Base-by-base conservation (phyloP, 768 basidiomycete species). In the Gautieria morchelliformis region DNA sequence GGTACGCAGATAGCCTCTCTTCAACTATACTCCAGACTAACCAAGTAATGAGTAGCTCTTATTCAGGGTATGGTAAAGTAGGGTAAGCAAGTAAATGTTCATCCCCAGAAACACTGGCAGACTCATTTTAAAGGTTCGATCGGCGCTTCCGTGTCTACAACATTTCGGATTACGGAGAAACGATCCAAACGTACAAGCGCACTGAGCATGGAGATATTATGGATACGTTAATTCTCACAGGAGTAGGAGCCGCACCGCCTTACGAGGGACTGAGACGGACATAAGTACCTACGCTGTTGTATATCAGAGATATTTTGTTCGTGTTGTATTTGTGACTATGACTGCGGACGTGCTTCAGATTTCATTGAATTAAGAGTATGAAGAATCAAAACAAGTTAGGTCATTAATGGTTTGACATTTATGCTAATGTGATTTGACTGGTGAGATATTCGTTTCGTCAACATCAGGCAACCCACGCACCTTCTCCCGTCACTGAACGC, bases 121-220 rank as follows among this genome's bases (percentile, higher is more conserved):
- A 35, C 40, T 19, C 35, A 46, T 14, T 20, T 60, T 52, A 61
- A 52, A 87, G 87, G 14, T 96, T 97, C 67, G 90, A 96, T 69
- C 82, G 94, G 17, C 80, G 95, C 42, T 93, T 95, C 77, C 78
- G 95, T 8, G 74, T 97, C 46, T 98, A 86, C 69, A 83, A 92
- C 24, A 77, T 98, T 52, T 87, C 85, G 17, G 83, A 92, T 60
- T 97, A 79, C 63, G 95, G 95, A 46, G 95, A 98, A 76, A 93
- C 82, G 6, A 90, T 98, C 66, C 74, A 77, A 67, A 95, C 95
- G 39, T 83, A 89, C 69, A 96, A 96, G 70, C 81, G 83, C 40
- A 84, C 81, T 4, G 88, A 89, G 66, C 74, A 84, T 58, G 83
- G 84, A 54, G 80, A 79, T 55, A 72, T 89, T 14, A 52, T 88